Percentiles rank a stretch among this genome's conserved stretches.
Evolutionary conservation across 1,284 basidiomycete species (phyloP).

Genomic region (Coniferiporia weirii): DNA sequence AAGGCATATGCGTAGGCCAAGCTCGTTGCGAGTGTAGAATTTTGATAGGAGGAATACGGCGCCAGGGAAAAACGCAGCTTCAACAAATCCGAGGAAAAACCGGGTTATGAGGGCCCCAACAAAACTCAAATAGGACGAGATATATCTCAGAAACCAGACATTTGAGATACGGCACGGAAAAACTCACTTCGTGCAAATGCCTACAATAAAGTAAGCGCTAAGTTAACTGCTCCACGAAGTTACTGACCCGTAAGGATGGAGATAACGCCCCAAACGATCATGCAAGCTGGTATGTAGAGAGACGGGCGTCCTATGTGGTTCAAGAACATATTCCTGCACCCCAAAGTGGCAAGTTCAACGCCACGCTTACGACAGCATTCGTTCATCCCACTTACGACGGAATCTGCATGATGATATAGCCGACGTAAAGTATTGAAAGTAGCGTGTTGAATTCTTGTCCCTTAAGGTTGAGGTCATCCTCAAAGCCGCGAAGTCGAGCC

Average conservation of each 20-base stretch:
- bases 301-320: conserved; percentile 21
- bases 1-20: conserved; percentile 29
- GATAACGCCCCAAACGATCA: conserved; percentile 29
- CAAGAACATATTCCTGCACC: conserved; percentile 17
- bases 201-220: conserved; percentile 28
- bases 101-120: conserved; percentile 10
- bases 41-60: conserved; percentile 24
- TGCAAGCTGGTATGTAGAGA: conserved; percentile 35
- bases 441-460: conserved; percentile 67
- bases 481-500: conserved; percentile 65
- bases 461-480: conserved; percentile 60
- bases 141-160: not conserved
- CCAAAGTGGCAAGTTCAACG: not conserved
- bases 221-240: conserved; percentile 20
- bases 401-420: conserved; percentile 30
- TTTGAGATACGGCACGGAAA: conserved; percentile 13
- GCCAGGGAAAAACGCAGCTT: conserved; percentile 25
- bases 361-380: conserved; percentile 23
- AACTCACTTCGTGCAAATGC: conserved; percentile 50
- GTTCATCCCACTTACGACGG: conserved; percentile 13
- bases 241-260: conserved; percentile 11
- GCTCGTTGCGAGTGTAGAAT: conserved; percentile 23
- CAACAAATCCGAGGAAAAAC: conserved; percentile 51
- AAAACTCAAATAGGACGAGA: conserved; percentile 28
- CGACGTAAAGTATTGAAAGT: conserved; percentile 54